phyloP scores from a whole-genome alignment of 2,329 filamentous ascomycete genomes.

The Pseudogymnoascus sp. region DNA sequence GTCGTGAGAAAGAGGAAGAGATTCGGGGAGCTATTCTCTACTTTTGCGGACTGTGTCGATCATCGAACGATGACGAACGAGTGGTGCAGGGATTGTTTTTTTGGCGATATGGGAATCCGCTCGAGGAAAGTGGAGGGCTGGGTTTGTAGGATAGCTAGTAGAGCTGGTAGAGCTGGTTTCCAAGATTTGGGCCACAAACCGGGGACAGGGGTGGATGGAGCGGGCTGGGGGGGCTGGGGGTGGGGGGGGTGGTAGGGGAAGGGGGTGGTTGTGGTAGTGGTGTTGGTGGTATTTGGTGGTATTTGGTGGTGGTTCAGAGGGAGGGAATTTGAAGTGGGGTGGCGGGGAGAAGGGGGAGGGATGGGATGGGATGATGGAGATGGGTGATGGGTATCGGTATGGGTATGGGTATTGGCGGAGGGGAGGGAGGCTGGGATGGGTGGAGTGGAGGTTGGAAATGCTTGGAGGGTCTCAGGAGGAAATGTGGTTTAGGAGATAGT shows the following conservation, averaged over 20 bases:
- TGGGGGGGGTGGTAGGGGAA: constrained; percentile 18
- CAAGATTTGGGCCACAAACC: neutral
- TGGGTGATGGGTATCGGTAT: too few species aligned
- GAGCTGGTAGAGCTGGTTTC: neutral
- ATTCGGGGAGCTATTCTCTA: neutral
- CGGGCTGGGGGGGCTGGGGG: constrained; percentile 20
- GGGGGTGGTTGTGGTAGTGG: constrained; percentile 17
- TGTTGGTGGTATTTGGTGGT: constrained; percentile 17
- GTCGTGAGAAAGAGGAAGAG: neutral
- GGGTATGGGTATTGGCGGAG: too few species aligned
- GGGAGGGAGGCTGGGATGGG: neutral
- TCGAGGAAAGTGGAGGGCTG: neutral
- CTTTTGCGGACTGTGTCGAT: neutral
- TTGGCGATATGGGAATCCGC: neutral
- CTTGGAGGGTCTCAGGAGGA: neutral
- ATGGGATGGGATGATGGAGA: neutral
- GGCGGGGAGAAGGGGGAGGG: neutral
- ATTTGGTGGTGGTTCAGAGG: neutral
- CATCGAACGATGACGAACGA: neutral
- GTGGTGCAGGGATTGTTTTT: neutral
- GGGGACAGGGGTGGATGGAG: constrained; percentile 14
- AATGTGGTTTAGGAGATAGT: neutral
- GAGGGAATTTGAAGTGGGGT: neutral
- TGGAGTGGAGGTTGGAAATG: neutral
- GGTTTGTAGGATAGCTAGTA: neutral